Base-by-base conservation (phyloP, 192 early-diverging fungal species). In the Podila epicladia region DNA sequence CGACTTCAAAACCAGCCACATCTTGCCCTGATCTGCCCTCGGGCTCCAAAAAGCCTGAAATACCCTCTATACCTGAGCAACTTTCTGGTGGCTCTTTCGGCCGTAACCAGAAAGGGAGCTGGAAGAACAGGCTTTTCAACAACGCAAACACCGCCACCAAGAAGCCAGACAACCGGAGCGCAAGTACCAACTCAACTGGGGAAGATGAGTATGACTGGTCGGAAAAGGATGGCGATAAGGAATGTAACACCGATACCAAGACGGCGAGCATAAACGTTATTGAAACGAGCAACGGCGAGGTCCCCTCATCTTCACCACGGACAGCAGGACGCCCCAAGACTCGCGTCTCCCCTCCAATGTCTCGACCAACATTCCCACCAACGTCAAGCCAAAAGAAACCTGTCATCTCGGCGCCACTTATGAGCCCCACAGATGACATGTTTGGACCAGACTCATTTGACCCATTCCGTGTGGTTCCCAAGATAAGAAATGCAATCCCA, bases 151-250 rank as follows among this genome's bases (percentile, higher is more conserved):
- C 26, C 11, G 15, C 41, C 28, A 66, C 31, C 4, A 66, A 71
- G 58, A 51, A 71, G 49, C 11, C 12, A 49, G 49, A 53, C 22
- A 49, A 33, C 19, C 38, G 76, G 28, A 41, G 61, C 3, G 65
- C 37, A 17, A 79, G 70, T 19, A 79, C 69, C 19, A 58, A 64
- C 24, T 79, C 69, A 51, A 72, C 64, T 45, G 50, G 19, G 2
- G 69, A 71, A 0, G 75, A 78, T 26, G 75, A 72, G 17, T 57
- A 37, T 7, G 70, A 79, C 13, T 79, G 76, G 76, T 63, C 76
- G 3, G 26, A 31, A 15, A 28, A 37, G 11, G 45, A 79, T 3
- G 45, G 70, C 5, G 32, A 67, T 8, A n/a, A 53, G 29, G 48
- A 24, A 17, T 32, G 37, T 13, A 26, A 20, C 72, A 41, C 9